These are phyloP conservation scores for Meripilus lineatus DNA, from an alignment of 1,284 basidiomycete species.

Conservation along the genomic window DNA sequence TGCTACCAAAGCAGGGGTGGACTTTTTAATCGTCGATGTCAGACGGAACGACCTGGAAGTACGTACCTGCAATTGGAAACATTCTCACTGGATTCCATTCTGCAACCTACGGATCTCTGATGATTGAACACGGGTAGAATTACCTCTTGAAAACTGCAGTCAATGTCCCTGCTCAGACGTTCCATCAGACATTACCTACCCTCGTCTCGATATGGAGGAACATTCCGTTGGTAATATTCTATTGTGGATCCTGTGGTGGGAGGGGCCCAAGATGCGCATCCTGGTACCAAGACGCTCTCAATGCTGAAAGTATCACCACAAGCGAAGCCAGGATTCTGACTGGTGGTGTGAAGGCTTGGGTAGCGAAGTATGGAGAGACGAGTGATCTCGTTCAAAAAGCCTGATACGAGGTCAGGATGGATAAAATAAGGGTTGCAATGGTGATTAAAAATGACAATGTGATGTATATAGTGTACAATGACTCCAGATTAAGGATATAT, in stretches of 20 bases:
- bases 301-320: slow-evolving; percentile 10
- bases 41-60: slow-evolving; percentile 14
- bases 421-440: no score
- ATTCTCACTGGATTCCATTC: neutral
- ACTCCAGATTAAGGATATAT: no score
- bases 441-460: no score
- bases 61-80: neutral
- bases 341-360: slow-evolving; percentile 12
- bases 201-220: slow-evolving; percentile 7
- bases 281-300: slow-evolving; percentile 15
- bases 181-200: slow-evolving; percentile 13
- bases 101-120: neutral
- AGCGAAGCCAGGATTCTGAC: slow-evolving; percentile 11
- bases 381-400: no score
- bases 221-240: slow-evolving; percentile 13
- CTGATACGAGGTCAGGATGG: no score
- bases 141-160: slow-evolving; percentile 12
- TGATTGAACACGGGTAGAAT: slow-evolving; percentile 2
- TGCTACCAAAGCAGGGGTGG: slow-evolving; percentile 12
- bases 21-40: slow-evolving; percentile 14
- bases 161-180: slow-evolving; percentile 14
- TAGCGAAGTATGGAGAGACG: slow-evolving; percentile 10
- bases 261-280: slow-evolving; percentile 11
- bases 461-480: no score
- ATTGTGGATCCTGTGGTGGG: slow-evolving; percentile 13